These are phyloP conservation scores for Penicillium subrubescens DNA, from an alignment of 495 filamentous ascomycete species.

Conservation along the genomic window DNA sequence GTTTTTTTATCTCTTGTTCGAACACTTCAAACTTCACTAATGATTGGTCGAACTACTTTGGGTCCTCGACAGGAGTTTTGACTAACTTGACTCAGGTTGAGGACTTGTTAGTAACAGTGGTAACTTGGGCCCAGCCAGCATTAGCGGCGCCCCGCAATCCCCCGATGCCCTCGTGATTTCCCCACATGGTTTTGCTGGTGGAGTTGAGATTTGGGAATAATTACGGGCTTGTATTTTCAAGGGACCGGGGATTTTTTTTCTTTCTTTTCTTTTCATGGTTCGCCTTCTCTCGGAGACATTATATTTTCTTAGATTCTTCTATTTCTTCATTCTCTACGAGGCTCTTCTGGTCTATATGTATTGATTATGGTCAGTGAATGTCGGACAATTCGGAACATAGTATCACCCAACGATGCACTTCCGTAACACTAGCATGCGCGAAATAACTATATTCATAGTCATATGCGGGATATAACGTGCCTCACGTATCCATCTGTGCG, in stretches of 20 bases:
- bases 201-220: not conserved
- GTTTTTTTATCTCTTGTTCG: not conserved
- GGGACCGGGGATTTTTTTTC: not conserved
- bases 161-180: constrained; percentile 13
- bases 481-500: not conserved
- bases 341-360: not conserved
- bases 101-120: too few species aligned
- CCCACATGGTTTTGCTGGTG: constrained; percentile 3
- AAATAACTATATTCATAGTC: not conserved
- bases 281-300: not conserved
- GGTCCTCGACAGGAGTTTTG: not conserved
- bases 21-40: not conserved
- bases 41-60: not conserved
- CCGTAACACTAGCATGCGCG: not conserved
- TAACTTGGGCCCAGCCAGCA: not conserved
- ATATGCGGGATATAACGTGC: not conserved
- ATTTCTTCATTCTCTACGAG: not conserved
- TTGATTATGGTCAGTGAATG: not conserved
- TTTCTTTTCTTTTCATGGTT: not conserved
- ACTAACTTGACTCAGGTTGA: not conserved
- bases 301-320: not conserved
- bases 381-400: not conserved
- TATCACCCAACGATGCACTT: not conserved
- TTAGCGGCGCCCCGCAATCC: constrained; percentile 13
- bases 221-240: not conserved